Evolutionary conservation across 2,329 filamentous ascomycete genomes (phyloP), one percentile per base, ranked within the genome.

Genomic region (Aspergillus amoenus): DNA sequence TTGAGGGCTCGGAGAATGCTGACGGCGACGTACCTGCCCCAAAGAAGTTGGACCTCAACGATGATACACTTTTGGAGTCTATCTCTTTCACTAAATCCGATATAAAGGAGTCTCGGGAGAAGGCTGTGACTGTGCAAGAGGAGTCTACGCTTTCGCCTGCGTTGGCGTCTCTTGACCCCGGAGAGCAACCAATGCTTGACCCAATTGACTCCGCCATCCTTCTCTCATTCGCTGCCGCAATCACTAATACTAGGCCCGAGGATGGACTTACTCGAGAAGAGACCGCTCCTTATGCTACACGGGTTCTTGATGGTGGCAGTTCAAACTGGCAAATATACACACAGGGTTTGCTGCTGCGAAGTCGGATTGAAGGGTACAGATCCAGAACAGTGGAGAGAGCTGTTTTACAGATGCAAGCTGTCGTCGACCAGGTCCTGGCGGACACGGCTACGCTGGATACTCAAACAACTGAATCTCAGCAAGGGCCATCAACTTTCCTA

Each of bases 251-350:
- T 0, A 88, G 92, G 0, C 92, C 94, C 0, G 81, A 86, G 1
- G 89, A 97, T 70, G 88, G 90, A 0, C 79, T 99, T 1, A 97
- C 93, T 0, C 84, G 92, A n/a, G 93, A 97, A 75, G 91, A 97
- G 70, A 93, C 96, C 4, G 76, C 96, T 1, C 94, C 94, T 0
- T 99, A 93, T 70, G 94, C 94, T 0, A 88, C 88, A 2, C 86
- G 94, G 41, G 94, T 97, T 0, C 81, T 99, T 1, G 84, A 89
- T 8, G 92, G 94, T 59, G 93, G 93, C 64, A 89, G 89, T 45
- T 93, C 91, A 1, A 99, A 97, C 73, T 99, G 94, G 94, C 94
- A 97, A 72, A 88, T 97, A 34, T 97, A 97, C 71, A 97, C 94
- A 0, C 93, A 97, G 70, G 94, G 92, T 0, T 80, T 99, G 8